phyloP scores from a whole-genome alignment of 768 basidiomycete genomes.

The Collybia mongolica region DNA sequence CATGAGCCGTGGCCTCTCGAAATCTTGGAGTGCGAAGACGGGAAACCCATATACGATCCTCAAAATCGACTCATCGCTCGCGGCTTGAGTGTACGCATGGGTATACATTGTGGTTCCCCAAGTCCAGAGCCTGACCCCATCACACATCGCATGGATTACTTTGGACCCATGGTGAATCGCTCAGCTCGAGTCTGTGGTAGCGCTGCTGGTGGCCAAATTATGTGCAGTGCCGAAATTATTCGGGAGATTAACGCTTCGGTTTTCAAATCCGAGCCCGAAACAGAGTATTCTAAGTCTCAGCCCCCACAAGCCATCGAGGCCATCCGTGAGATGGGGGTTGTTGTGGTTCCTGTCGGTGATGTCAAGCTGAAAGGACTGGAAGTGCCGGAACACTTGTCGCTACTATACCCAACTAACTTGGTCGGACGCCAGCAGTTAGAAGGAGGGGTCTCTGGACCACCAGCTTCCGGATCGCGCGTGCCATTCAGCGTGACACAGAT shows the following conservation, averaged over 20 bases:
- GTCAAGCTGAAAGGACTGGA: constrained; percentile 94
- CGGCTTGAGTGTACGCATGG: constrained; percentile 95
- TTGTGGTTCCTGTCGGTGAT: constrained; percentile 79
- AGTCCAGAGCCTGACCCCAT: constrained; percentile 90
- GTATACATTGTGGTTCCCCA: constrained; percentile 90
- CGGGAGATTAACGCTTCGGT: constrained; percentile 74
- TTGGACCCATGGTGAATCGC: constrained; percentile 95
- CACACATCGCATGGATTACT: constrained; percentile 96
- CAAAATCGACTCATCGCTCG: constrained; percentile 72
- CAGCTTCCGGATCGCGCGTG: constrained; percentile 48
- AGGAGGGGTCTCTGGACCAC: constrained; percentile 28
- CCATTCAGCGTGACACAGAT: constrained; percentile 75
- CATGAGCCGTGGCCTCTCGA: constrained; percentile 89
- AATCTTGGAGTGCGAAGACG: constrained; percentile 90
- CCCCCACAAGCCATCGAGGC: constrained; percentile 67
- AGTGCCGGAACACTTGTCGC: constrained; percentile 82
- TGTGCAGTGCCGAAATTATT: constrained; percentile 85
- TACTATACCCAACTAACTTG: constrained; percentile 77
- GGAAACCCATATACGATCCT: constrained; percentile 70
- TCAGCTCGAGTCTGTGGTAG: constrained; percentile 79
- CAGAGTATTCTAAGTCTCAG: constrained; percentile 59
- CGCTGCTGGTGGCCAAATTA: constrained; percentile 92
- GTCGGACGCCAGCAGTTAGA: constrained; percentile 67
- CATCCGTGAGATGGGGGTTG: constrained; percentile 68
- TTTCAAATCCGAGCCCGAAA: constrained; percentile 51